A percentile compares a stretch with the other conserved stretches of the same genome.
These are phyloP conservation scores for Trichoderma polysporum DNA, from an alignment of 2,329 filamentous ascomycete species.

Conservation along the genomic window DNA sequence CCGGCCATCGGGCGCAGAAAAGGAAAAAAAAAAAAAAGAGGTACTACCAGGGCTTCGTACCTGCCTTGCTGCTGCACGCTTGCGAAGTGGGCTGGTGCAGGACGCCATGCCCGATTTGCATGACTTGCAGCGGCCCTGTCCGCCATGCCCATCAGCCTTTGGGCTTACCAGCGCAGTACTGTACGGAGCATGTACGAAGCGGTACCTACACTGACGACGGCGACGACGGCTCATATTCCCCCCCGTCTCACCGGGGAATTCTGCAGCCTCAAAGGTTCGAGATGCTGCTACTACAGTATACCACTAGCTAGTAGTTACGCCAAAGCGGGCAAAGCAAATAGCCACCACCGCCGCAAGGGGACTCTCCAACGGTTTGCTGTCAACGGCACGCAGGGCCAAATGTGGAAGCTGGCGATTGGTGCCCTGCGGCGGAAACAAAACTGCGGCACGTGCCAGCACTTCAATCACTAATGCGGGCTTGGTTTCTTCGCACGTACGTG, in stretches of 20 bases:
- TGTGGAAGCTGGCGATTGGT: constrained; percentile 15
- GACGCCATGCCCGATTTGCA: constrained; percentile 31
- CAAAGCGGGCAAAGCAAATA: background rate
- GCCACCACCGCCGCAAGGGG: background rate
- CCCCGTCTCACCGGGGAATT: background rate
- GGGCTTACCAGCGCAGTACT: background rate
- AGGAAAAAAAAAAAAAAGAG: too few relatives aligned
- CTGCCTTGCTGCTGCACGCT: constrained; percentile 18
- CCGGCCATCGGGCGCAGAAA: background rate
- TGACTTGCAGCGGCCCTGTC: constrained; percentile 33
- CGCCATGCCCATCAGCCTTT: constrained; percentile 20
- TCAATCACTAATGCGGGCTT: constrained; percentile 10
- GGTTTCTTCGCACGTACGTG: background rate
- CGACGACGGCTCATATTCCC: background rate
- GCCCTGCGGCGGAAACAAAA: background rate
- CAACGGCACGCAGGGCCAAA: constrained; percentile 14
- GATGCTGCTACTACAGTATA: background rate
- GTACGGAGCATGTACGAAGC: background rate
- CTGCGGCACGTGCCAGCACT: constrained; percentile 9
- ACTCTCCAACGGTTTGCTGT: background rate
- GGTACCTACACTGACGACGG: background rate
- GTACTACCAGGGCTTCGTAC: constrained; percentile 9
- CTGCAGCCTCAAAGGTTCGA: background rate
- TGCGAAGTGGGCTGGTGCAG: constrained; percentile 4
- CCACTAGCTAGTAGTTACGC: background rate